These are phyloP conservation scores for Rosa multiflora DNA, from an alignment of 306 rosid genomes.

Conservation along the genomic window DNA sequence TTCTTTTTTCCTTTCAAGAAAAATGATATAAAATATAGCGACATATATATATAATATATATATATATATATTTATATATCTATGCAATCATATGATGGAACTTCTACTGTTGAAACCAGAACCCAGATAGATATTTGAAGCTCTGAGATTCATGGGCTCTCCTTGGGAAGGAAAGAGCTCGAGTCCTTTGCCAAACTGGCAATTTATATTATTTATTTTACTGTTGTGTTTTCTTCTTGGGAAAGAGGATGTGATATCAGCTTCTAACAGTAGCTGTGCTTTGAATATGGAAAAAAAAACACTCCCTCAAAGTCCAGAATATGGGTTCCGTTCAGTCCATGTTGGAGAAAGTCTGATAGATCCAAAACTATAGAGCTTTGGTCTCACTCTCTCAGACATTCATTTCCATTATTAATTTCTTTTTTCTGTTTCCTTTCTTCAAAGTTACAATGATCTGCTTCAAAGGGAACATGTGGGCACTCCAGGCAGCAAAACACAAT, in stretches of 20 bases:
- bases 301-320: conserved; percentile 23
- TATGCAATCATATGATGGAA: conserved; percentile 18
- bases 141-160: conserved; percentile 20
- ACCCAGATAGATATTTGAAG: conserved; percentile 31
- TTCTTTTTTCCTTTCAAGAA: background rate
- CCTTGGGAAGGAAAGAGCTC: conserved; percentile 39
- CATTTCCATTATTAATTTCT: conserved; percentile 10
- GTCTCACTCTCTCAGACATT: conserved; percentile 22
- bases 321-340: conserved; percentile 17
- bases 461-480: conserved; percentile 55
- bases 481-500: conserved; percentile 31
- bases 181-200: background rate
- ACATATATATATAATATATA: no score
- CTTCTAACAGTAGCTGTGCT: conserved; percentile 11
- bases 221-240: conserved; percentile 19
- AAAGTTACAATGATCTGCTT: conserved; percentile 31
- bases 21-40: background rate
- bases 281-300: background rate
- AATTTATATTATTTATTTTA: background rate
- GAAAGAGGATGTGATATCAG: conserved; percentile 10
- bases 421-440: background rate
- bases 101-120: conserved; percentile 21
- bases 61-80: background rate
- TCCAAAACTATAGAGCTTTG: conserved; percentile 30
- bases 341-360: conserved; percentile 33